These are phyloP conservation scores for Talaromyces sp. DNA, from an alignment of 2,329 filamentous ascomycete species.

Conservation along the genomic window DNA sequence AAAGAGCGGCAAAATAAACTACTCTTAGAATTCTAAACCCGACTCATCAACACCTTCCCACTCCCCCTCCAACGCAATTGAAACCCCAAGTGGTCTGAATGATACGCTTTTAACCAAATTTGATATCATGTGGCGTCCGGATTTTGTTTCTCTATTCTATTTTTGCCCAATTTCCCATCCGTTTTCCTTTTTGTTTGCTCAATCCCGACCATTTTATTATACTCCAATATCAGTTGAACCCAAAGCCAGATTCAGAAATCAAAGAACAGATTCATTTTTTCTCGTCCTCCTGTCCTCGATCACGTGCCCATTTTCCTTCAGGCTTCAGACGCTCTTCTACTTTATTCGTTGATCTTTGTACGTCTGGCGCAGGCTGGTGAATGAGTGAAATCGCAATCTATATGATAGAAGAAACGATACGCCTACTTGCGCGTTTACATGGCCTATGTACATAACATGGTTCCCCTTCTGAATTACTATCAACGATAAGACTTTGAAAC, in stretches of 20 bases:
- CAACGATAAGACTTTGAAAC: not conserved
- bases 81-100: conserved; percentile 4
- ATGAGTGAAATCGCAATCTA: not conserved
- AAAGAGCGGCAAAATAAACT: not conserved
- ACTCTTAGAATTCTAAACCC: not conserved
- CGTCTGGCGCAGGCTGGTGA: not conserved
- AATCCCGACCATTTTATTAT: not conserved
- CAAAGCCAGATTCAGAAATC: not conserved
- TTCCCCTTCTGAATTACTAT: not conserved
- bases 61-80: conserved; percentile 1
- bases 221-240: conserved; percentile 5
- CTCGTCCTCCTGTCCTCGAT: not conserved
- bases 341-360: not conserved
- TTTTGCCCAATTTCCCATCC: conserved; percentile 2
- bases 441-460: conserved; percentile 4
- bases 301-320: not conserved
- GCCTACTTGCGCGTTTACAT: not conserved
- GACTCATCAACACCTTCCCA: not conserved
- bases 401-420: conserved; percentile 1
- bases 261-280: conserved; percentile 3
- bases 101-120: conserved; percentile 12
- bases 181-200: not conserved
- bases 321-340: not conserved
- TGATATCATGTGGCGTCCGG: conserved; percentile 20
- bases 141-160: not conserved